Percentiles rank a stretch among this genome's conserved stretches.
Evolutionary conservation across 2,329 filamentous ascomycete species (phyloP).

Genomic region (Camptophora hylomeconis): DNA sequence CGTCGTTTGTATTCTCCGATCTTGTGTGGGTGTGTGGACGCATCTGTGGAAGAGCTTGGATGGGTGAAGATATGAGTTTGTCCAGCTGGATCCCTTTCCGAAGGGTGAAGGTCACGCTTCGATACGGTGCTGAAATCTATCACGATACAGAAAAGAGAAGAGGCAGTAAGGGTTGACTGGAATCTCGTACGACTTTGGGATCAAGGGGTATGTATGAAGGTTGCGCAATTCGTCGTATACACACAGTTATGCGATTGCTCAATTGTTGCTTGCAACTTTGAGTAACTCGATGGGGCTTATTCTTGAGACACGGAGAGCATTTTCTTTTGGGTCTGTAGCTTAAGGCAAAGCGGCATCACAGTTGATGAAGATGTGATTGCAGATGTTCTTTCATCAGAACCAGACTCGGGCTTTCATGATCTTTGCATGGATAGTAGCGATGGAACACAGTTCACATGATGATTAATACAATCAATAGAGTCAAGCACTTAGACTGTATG

Average conservation of each 20-base stretch:
- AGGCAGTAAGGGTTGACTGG: conserved; percentile 23
- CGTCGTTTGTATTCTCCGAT: conserved; percentile 39
- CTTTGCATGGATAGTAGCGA: conserved; percentile 17
- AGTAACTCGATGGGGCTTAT: conserved; percentile 99
- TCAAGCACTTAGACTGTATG: conserved; percentile 79
- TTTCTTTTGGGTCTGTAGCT: conserved; percentile 37
- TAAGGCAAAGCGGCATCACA: conserved; percentile 37
- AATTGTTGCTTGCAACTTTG: conserved; percentile 24
- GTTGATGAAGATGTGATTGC: conserved; percentile 24
- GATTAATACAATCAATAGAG: conserved; percentile 88
- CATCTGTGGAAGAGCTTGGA: conserved; percentile 34
- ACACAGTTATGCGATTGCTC: conserved; percentile 98
- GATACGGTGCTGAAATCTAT: too few species aligned
- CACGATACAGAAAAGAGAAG: too few species aligned
- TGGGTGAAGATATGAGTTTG: conserved; percentile 91
- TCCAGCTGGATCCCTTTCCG: conserved; percentile 9
- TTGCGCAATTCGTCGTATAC: conserved; percentile 73
- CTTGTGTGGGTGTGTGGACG: too few species aligned
- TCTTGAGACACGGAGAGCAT: conserved; percentile 90
- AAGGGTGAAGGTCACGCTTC: too few species aligned
- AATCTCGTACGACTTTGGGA: conserved; percentile 5
- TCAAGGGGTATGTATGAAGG: conserved; percentile 12
- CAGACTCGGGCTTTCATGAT: conserved; percentile 35
- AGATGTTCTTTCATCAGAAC: conserved; percentile 58
- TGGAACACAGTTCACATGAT: conserved; percentile 56